Conservation (phyloP, 176 grass and related monocot genomes). For the Oryza punctata region DNA sequence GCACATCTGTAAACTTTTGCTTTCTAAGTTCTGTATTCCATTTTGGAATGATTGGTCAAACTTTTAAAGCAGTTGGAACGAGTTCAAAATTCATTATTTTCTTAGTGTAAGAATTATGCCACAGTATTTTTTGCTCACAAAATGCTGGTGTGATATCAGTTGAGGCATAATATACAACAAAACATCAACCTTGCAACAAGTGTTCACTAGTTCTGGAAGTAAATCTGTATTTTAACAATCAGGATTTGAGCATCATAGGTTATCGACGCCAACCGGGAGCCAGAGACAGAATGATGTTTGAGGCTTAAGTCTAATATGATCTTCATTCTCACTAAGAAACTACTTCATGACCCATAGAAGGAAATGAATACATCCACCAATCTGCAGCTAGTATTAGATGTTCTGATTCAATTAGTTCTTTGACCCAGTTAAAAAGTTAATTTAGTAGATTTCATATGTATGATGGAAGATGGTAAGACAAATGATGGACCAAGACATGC, state of each 20-base stretch:
- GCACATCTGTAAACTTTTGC: neutral
- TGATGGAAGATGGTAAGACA: neutral
- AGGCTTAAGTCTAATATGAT: neutral
- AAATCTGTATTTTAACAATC: neutral
- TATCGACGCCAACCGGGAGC: neutral
- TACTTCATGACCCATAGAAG: neutral
- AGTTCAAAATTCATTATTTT: neutral
- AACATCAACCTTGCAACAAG: neutral
- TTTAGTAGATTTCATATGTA: neutral
- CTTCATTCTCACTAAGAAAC: neutral
- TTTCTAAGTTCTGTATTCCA: neutral
- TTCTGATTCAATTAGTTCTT: neutral
- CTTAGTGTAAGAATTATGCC: neutral
- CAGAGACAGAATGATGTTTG: neutral
- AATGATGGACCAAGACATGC: conserved; percentile 2
- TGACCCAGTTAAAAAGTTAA: neutral
- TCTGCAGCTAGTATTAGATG: neutral
- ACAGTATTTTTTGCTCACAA: neutral
- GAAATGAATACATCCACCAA: neutral
- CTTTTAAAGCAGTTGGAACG: neutral
- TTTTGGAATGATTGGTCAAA: neutral
- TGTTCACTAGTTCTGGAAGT: neutral
- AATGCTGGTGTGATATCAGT: neutral
- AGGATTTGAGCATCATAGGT: neutral
- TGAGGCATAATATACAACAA: neutral